Evolutionary conservation across 495 filamentous ascomycete species (phyloP), one percentile per base, ranked within the genome.

Genomic region (Trypethelium eluteriae): DNA sequence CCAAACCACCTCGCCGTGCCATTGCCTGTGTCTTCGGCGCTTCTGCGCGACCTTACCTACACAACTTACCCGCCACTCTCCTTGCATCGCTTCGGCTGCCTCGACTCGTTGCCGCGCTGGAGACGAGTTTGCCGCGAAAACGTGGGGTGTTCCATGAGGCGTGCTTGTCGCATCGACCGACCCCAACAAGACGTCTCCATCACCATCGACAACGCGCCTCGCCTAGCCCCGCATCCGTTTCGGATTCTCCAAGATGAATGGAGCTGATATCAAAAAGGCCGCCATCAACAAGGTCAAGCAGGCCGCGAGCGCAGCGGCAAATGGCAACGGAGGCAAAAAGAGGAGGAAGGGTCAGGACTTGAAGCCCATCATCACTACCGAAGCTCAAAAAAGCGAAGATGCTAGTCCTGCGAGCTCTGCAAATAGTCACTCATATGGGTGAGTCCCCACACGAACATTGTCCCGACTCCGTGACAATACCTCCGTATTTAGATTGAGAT

Each of bases 261-360:
- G 88, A 71, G 83, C 83, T 70, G 85, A 78, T 47, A 86, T 90
- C 74, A 89, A 87, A 73, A 87, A 89, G 74, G 86, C 86, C 50
- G 86, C 88, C 68, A 83, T 90, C 75, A 89, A 86, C 76, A 91
- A 90, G 78, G 89, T 86, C 64, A 91, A 91, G 78, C 85, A 90
- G 77, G 88, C 88, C 75, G 85, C 86, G 49, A 70, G 67, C 47
- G 76, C 73, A 35, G 79, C 79, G 53, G 72, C 72, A 63, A 76
- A 77, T 70, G 75, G 77, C 66, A 79, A 75, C 63, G 75, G 72
- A 68, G 59, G 75, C 67, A 73, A 78, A 67, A 73, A 79, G 74
- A 74, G 77, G 63, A 66, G 78, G 44, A 77, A 77, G 67, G 76
- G 76, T 56, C 72, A 76, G 68, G 76, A 76, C 47, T 68, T 77